A percentile compares a stretch with the other conserved stretches of the same genome.
phyloP scores from a whole-genome alignment of 73 alveolate genomes.

The Durusdinium trenchii region DNA sequence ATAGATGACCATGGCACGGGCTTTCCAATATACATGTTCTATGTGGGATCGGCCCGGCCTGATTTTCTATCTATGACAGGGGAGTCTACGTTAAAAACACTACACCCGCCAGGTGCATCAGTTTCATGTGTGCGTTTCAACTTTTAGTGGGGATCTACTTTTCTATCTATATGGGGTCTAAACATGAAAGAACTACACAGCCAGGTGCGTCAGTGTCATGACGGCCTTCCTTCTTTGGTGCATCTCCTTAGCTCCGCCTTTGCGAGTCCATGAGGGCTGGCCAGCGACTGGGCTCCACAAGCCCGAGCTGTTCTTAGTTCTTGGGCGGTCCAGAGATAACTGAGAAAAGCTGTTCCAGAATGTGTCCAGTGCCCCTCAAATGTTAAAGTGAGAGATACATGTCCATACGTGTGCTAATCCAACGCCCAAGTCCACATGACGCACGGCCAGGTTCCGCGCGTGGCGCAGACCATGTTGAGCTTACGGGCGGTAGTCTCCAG shows the following conservation, averaged over 20 bases:
- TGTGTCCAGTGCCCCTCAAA: not conserved
- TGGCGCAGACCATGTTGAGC: slow-evolving; percentile 85
- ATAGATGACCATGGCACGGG: too few relatives aligned
- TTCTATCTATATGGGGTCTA: not conserved
- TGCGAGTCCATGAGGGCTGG: slow-evolving; percentile 37
- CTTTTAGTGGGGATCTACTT: not conserved
- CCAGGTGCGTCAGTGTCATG: slow-evolving; percentile 61
- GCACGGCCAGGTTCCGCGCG: slow-evolving; percentile 37
- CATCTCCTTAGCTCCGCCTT: slow-evolving; percentile 23
- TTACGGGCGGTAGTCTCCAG: slow-evolving; percentile 71
- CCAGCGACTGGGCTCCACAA: not conserved
- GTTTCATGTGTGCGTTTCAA: too few relatives aligned
- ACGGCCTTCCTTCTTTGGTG: slow-evolving; percentile 55
- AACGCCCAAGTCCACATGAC: not conserved
- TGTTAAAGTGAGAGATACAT: not conserved
- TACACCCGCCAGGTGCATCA: too few relatives aligned
- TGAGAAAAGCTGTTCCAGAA: not conserved
- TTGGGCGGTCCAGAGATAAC: not conserved
- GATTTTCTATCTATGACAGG: too few relatives aligned
- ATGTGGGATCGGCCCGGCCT: too few relatives aligned
- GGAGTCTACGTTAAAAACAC: too few relatives aligned
- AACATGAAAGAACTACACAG: not conserved
- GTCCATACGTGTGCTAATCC: not conserved
- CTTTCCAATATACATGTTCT: too few relatives aligned
- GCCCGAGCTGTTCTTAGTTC: not conserved